Percentiles rank a stretch among this genome's conserved stretches.
phyloP scores from a whole-genome alignment of 148 eudicot species.

The Cornus suecica region DNA sequence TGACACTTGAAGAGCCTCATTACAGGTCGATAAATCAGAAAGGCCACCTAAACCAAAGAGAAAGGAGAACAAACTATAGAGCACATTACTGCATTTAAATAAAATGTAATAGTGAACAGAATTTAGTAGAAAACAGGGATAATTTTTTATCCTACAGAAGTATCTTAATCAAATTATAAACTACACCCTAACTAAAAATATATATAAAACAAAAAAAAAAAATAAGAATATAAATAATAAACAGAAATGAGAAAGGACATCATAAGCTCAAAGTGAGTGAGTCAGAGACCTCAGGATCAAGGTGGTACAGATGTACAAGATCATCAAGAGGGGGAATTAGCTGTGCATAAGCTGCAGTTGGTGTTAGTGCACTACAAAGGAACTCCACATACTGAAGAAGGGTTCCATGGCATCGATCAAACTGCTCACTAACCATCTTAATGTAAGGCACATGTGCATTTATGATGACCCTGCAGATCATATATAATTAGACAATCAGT shows the following conservation, averaged over 20 bases:
- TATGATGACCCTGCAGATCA: slow-evolving; percentile 71
- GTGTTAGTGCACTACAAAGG: slow-evolving; percentile 67
- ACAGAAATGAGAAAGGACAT: slow-evolving; percentile 1
- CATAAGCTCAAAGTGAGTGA: neutral
- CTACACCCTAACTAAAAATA: too few relatives aligned
- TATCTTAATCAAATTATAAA: neutral
- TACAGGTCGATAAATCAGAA: slow-evolving; percentile 85
- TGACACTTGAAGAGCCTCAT: slow-evolving; percentile 87
- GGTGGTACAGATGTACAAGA: slow-evolving; percentile 79
- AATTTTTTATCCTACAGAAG: neutral
- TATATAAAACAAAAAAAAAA: too few relatives aligned
- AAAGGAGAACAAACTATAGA: neutral
- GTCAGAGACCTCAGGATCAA: slow-evolving; percentile 89
- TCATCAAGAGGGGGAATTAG: slow-evolving; percentile 79
- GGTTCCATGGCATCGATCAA: slow-evolving; percentile 96
- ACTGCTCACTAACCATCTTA: slow-evolving; percentile 94
- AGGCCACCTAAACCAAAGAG: slow-evolving; percentile 58
- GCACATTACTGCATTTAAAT: neutral
- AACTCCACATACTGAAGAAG: slow-evolving; percentile 98
- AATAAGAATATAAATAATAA: too few relatives aligned
- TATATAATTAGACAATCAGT: neutral
- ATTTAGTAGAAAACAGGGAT: neutral
- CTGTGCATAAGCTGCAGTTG: slow-evolving; percentile 70
- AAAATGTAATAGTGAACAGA: neutral
- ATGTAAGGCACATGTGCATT: slow-evolving; percentile 84